Conservation (phyloP, 2,329 filamentous ascomycete species). For the Hortaea werneckii region DNA sequence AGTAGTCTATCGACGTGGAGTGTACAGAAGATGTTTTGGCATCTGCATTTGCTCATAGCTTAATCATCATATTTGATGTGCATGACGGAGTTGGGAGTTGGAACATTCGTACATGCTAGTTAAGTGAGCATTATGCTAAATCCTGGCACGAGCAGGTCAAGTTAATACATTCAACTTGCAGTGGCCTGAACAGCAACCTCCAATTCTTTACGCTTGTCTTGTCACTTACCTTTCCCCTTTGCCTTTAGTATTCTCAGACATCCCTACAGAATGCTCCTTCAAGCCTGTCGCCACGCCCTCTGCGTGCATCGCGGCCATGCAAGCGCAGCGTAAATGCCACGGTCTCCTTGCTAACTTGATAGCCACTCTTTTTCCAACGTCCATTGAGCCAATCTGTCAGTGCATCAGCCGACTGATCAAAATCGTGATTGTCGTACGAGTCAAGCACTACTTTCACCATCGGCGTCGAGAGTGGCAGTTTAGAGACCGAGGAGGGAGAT, state of each 20-base stretch:
- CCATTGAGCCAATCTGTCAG: constrained; percentile 20
- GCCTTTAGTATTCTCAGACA: neutral
- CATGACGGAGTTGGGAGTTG: too few species aligned
- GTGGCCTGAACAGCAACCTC: too few species aligned
- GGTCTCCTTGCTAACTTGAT: constrained; percentile 12
- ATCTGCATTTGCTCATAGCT: too few species aligned
- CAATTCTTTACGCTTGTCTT: too few species aligned
- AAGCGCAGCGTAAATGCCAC: constrained; percentile 14
- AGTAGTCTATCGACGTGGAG: too few species aligned
- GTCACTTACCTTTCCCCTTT: neutral
- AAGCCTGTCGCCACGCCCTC: constrained; percentile 5
- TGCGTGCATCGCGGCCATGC: constrained; percentile 10
- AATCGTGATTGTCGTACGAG: constrained; percentile 14
- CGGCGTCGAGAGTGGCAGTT: constrained; percentile 10
- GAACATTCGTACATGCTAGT: too few species aligned
- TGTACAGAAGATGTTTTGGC: too few species aligned
- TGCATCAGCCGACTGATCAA: constrained; percentile 13
- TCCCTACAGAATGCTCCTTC: neutral
- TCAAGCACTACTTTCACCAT: constrained; percentile 12
- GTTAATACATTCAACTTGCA: too few species aligned
- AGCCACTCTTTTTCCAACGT: constrained; percentile 18
- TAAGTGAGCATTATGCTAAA: too few species aligned
- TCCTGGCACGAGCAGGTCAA: too few species aligned
- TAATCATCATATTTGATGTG: too few species aligned
- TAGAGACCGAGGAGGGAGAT: constrained; percentile 2